Evolutionary conservation across 306 rosid species (phyloP), one percentile per base, ranked within the genome.

Genomic region (Morella rubra): DNA sequence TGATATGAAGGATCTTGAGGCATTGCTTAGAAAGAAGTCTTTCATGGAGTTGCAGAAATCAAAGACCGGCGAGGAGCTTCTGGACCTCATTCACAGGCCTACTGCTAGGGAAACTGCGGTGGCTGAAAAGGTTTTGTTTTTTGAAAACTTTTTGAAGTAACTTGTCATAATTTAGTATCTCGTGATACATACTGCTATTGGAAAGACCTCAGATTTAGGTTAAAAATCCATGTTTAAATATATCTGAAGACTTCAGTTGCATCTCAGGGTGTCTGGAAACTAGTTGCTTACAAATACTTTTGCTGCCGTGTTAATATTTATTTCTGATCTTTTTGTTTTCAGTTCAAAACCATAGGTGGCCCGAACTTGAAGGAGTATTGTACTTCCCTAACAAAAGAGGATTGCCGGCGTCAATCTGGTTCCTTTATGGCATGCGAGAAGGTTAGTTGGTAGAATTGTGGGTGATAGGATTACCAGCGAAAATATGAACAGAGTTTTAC

Each of bases 281-380:
- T 12, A 0, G n/a, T 74, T 20, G 27, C 24, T 66, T 32, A 45
- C 59, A 32, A 9, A 41, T 16, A 65, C 40, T 22, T 19, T 56
- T 16, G 49, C 45, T 65, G 13, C 15, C 15, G 49, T 11, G 13
- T 40, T 14, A 7, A 11, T 61, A 8, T 55, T 69, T 81, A 69
- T 85, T 74, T 81, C 50, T 64, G 13, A 72, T 65, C 27, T 71
- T 27, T 73, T 20, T 76, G 65, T 49, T 69, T 90, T 74, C 88
- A 96, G 99, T 92, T 96, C 85, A 92, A 89, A 88, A 91, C 93
- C 49, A 91, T 87, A 86, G 99, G 98, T 69, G 96, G 97, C 75
- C 84, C 98, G 51, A 95, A 88, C 77, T 82, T 96, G 81, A 89
- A 87, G 85, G 91, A 89, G 79, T 96, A 92, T 84, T 92, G 99